Evolutionary conservation across 1,139 yeast species (phyloP).

Genomic region (Magnusiomyces suaveolens): DNA sequence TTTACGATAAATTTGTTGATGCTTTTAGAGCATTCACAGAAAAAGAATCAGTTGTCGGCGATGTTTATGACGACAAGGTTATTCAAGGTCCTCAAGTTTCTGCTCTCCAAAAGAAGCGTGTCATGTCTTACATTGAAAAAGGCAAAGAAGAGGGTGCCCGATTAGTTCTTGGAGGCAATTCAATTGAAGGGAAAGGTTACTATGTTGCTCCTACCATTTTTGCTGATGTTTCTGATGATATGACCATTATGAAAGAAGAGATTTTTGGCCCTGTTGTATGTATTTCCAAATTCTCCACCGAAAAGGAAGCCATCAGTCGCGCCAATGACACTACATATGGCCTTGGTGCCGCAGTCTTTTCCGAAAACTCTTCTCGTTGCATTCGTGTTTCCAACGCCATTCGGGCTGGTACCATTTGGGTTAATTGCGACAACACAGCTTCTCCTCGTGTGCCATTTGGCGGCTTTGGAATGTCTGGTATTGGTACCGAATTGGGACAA

Average conservation of each 20-base stretch:
- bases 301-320: constrained; percentile 66
- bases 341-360: constrained; percentile 74
- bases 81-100: constrained; percentile 77
- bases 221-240: constrained; percentile 50
- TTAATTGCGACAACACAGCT: constrained; percentile 74
- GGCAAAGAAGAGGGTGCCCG: constrained; percentile 70
- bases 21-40: constrained; percentile 52
- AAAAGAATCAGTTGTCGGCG: constrained; percentile 37
- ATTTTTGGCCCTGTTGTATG: constrained; percentile 87
- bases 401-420: constrained; percentile 74
- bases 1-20: constrained; percentile 55
- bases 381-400: constrained; percentile 52
- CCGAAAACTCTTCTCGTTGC: constrained; percentile 48
- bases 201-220: constrained; percentile 63
- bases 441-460: constrained; percentile 76
- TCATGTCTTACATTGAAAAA: constrained; percentile 52
- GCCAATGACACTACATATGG: constrained; percentile 72
- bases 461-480: constrained; percentile 70
- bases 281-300: constrained; percentile 54
- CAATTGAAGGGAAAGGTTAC: constrained; percentile 52
- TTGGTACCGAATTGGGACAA: constrained; percentile 82
- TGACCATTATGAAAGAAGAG: constrained; percentile 59
- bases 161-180: constrained; percentile 48
- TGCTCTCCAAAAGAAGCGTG: constrained; percentile 56
- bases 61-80: constrained; percentile 38